phyloP scores from a whole-genome alignment of 768 basidiomycete species.

The Tricholoma saponaceum region DNA sequence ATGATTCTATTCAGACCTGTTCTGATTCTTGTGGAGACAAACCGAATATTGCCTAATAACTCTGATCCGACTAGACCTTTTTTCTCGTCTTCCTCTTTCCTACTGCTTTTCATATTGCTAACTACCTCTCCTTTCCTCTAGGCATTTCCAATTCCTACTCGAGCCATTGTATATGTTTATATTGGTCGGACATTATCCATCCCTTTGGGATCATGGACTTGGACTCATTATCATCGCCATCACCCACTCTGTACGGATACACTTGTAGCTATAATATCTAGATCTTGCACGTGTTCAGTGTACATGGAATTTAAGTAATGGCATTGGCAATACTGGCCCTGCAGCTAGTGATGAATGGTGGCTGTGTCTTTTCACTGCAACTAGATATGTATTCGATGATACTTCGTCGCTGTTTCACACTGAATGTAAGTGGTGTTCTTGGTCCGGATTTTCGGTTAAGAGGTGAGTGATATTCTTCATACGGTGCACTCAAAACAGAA shows the following conservation, averaged over 20 bases:
- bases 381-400: too few relatives aligned
- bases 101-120: background rate
- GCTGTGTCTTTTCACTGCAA: too few relatives aligned
- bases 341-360: too few relatives aligned
- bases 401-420: too few relatives aligned
- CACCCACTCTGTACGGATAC: background rate
- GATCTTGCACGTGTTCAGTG: background rate
- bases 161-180: background rate
- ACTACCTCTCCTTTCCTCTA: background rate
- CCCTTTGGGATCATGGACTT: background rate
- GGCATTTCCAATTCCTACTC: background rate
- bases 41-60: conserved; percentile 47
- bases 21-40: conserved; percentile 59
- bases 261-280: background rate
- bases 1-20: conserved; percentile 66
- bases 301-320: too few relatives aligned
- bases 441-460: too few relatives aligned
- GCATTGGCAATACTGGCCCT: too few relatives aligned
- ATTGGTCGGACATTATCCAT: background rate
- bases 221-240: background rate
- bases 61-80: conserved; percentile 21
- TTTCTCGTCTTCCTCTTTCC: background rate
- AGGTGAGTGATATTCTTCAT: too few relatives aligned
- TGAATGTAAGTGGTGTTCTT: too few relatives aligned
- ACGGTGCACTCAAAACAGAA: too few relatives aligned